Conservation (phyloP, 495 filamentous ascomycete genomes). For the Tuber microsphaerosporum region DNA sequence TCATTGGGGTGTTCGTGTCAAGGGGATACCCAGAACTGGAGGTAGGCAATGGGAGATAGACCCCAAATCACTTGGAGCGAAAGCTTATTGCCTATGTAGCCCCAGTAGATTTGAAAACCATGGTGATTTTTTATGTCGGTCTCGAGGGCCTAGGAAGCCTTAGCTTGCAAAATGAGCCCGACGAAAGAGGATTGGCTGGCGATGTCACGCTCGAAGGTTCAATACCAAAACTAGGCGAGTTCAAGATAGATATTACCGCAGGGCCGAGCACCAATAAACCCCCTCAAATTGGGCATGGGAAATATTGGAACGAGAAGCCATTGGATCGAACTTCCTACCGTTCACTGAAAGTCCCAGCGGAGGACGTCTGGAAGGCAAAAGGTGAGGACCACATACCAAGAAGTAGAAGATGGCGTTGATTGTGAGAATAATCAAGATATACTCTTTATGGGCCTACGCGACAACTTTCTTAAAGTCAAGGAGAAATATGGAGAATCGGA, state of each 20-base stretch:
- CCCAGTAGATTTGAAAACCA: slow-evolving; percentile 56
- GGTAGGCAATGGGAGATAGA: slow-evolving; percentile 35
- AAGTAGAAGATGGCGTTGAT: neutral
- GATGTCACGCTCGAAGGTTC: slow-evolving; percentile 70
- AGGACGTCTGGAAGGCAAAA: slow-evolving; percentile 81
- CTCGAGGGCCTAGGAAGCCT: slow-evolving; percentile 57
- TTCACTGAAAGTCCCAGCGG: slow-evolving; percentile 58
- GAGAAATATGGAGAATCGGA: slow-evolving; percentile 62
- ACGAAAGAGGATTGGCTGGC: slow-evolving; percentile 55
- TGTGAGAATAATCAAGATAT: slow-evolving; percentile 22
- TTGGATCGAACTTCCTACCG: slow-evolving; percentile 68
- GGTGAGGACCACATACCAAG: slow-evolving; percentile 42
- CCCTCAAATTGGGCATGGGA: slow-evolving; percentile 56
- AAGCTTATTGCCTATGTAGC: slow-evolving; percentile 11
- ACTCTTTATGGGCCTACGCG: slow-evolving; percentile 34
- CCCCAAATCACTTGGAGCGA: neutral
- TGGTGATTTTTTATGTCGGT: slow-evolving; percentile 70
- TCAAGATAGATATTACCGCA: slow-evolving; percentile 69
- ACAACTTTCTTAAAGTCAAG: slow-evolving; percentile 61
- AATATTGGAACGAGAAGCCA: slow-evolving; percentile 62
- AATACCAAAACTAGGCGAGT: slow-evolving; percentile 70
- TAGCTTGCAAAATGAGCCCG: slow-evolving; percentile 32
- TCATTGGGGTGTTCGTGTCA: slow-evolving; percentile 83
- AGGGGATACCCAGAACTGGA: slow-evolving; percentile 69
- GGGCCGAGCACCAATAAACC: slow-evolving; percentile 57